A percentile compares a stretch with the other conserved stretches of the same genome.
phyloP scores from a whole-genome alignment of 208 protist genomes.

The Porcisia hertigi region DNA sequence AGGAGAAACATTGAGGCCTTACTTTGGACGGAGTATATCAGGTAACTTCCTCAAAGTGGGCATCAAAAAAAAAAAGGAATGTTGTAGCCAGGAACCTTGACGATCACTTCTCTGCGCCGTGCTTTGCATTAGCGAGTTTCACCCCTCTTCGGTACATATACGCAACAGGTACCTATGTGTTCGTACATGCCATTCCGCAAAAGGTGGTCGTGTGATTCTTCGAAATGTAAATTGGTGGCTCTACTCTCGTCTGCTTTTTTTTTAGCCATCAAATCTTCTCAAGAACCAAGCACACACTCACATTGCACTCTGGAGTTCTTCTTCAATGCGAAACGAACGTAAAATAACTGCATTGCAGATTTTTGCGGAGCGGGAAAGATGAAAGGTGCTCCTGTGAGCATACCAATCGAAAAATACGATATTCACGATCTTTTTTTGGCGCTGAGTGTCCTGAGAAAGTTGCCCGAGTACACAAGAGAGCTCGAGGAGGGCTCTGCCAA shows the following conservation, averaged over 20 bases:
- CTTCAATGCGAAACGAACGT: background rate
- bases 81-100: background rate
- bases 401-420: conserved; percentile 20
- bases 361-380: background rate
- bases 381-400: background rate
- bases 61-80: too few relatives aligned
- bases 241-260: too few relatives aligned
- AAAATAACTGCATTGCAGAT: background rate
- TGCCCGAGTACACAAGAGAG: conserved; percentile 19
- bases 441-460: conserved; percentile 23
- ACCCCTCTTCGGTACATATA: too few relatives aligned
- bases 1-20: background rate
- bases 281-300: background rate
- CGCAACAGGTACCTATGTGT: background rate
- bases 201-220: too few relatives aligned
- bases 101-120: too few relatives aligned
- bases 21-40: background rate
- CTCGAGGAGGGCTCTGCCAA: conserved; percentile 1
- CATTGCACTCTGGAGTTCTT: background rate
- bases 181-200: too few relatives aligned
- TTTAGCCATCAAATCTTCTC: background rate
- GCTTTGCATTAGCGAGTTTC: background rate
- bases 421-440: conserved; percentile 25
- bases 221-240: too few relatives aligned
- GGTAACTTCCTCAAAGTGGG: background rate